Conservation (phyloP, 139 green algal genomes). For the Pedinophyceae sp. region DNA sequence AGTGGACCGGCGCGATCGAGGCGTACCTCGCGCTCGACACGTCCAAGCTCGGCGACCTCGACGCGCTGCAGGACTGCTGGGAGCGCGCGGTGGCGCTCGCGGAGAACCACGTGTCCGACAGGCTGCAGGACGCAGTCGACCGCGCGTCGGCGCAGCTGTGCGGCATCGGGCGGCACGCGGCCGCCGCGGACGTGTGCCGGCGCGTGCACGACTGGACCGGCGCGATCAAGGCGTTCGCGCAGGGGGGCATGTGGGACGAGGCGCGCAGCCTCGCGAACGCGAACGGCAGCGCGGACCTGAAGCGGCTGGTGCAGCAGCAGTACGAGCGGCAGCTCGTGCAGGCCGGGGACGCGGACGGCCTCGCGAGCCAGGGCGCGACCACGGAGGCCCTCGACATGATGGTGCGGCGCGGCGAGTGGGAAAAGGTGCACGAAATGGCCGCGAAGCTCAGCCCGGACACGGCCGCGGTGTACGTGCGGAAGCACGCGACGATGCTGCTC, state of each 20-base stretch:
- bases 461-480: conserved; percentile 21
- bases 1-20: conserved; percentile 60
- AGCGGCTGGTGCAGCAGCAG: conserved; percentile 40
- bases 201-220: conserved; percentile 34
- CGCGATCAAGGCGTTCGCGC: conserved; percentile 28
- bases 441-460: conserved; percentile 24
- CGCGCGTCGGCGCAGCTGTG: conserved; percentile 32
- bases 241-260: conserved; percentile 36
- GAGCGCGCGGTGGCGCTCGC: conserved; percentile 35
- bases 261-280: conserved; percentile 26
- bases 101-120: conserved; percentile 39
- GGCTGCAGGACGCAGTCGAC: conserved; percentile 37
- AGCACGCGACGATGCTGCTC: conserved; percentile 38
- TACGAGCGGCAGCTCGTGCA: conserved; percentile 31
- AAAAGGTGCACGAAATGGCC: conserved; percentile 42
- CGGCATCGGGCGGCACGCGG: conserved; percentile 28
- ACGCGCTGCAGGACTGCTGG: conserved; percentile 31
- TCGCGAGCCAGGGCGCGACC: conserved; percentile 19
- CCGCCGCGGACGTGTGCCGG: conserved; percentile 44
- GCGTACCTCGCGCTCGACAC: conserved; percentile 42
- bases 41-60: conserved; percentile 22
- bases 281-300: conserved; percentile 21
- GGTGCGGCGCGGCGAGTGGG: conserved; percentile 30
- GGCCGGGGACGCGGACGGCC: conserved; percentile 26
- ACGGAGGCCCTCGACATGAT: conserved; percentile 39